Percentiles rank a stretch among this genome's conserved stretches.
Conservation (phyloP, 2,329 filamentous ascomycete species). For the Ophiobolus disseminans region DNA sequence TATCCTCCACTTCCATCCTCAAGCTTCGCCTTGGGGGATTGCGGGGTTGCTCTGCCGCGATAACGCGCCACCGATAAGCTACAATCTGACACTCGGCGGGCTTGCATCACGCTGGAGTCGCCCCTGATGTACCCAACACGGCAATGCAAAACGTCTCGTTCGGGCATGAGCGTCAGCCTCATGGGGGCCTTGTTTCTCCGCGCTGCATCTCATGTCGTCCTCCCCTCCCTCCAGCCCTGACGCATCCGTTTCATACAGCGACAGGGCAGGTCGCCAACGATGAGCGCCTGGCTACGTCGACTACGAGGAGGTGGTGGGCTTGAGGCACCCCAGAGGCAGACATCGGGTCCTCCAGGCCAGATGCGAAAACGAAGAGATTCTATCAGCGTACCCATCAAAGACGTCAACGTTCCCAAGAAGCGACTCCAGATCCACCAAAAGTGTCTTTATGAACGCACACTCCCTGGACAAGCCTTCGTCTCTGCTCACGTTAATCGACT, state of each 20-base stretch:
- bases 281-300: conserved; percentile 19
- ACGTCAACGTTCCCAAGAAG: conserved; percentile 34
- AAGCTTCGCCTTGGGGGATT: background rate
- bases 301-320: conserved; percentile 6
- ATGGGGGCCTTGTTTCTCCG: too few relatives aligned
- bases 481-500: conserved; percentile 59
- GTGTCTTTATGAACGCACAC: conserved; percentile 58
- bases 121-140: too few relatives aligned
- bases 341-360: background rate
- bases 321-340: conserved; percentile 3
- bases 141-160: too few relatives aligned
- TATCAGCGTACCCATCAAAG: conserved; percentile 17
- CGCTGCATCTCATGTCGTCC: too few relatives aligned
- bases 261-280: too few relatives aligned
- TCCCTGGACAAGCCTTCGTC: conserved; percentile 58
- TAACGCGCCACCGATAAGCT: conserved; percentile 1
- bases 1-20: too few relatives aligned
- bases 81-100: too few relatives aligned
- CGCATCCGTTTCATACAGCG: too few relatives aligned
- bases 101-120: too few relatives aligned
- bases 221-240: too few relatives aligned
- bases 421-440: conserved; percentile 41
- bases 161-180: too few relatives aligned
- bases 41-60: conserved; percentile 2
- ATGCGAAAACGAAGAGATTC: conserved; percentile 16